These are phyloP conservation scores for Cylindrotheca closterium DNA, from an alignment of 108 stramenopile species.

Conservation along the genomic window DNA sequence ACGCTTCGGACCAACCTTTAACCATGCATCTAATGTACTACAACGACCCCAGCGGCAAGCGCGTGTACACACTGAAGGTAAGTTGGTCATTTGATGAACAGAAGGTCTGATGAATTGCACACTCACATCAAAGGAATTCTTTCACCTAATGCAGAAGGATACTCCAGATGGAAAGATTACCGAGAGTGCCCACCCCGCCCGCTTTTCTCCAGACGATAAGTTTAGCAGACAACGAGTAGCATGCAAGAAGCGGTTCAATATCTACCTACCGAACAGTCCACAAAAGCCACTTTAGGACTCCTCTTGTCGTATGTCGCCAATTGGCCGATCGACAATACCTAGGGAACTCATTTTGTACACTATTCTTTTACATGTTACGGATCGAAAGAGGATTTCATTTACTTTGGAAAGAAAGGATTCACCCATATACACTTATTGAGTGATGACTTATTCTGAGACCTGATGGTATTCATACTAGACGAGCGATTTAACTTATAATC, in stretches of 20 bases:
- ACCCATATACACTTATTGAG: too few relatives aligned
- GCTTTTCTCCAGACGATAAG: constrained; percentile 99
- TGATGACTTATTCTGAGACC: too few relatives aligned
- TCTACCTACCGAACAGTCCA: constrained; percentile 91
- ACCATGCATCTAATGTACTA: constrained; percentile 99
- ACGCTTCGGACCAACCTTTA: too few relatives aligned
- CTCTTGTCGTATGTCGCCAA: too few relatives aligned
- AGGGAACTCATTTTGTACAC: too few relatives aligned
- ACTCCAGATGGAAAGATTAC: constrained; percentile 85
- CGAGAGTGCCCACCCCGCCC: constrained; percentile 93
- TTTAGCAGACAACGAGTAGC: constrained; percentile 94
- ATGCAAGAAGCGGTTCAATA: constrained; percentile 95
- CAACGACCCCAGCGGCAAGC: constrained; percentile 87
- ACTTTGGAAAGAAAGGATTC: too few relatives aligned
- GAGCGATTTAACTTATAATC: too few relatives aligned
- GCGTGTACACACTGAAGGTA: constrained; percentile 98
- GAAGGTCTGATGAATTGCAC: background rate
- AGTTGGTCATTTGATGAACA: constrained; percentile 19
- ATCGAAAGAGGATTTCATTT: too few relatives aligned
- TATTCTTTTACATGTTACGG: too few relatives aligned
- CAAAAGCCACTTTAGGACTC: constrained; percentile 68
- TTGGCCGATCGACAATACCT: too few relatives aligned
- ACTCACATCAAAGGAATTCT: background rate
- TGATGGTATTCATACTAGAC: too few relatives aligned
- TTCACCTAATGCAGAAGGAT: constrained; percentile 67